Evolutionary conservation across 1,284 basidiomycete species (phyloP), one percentile per base, ranked within the genome.

Genomic region (Rhodotorula sp.): DNA sequence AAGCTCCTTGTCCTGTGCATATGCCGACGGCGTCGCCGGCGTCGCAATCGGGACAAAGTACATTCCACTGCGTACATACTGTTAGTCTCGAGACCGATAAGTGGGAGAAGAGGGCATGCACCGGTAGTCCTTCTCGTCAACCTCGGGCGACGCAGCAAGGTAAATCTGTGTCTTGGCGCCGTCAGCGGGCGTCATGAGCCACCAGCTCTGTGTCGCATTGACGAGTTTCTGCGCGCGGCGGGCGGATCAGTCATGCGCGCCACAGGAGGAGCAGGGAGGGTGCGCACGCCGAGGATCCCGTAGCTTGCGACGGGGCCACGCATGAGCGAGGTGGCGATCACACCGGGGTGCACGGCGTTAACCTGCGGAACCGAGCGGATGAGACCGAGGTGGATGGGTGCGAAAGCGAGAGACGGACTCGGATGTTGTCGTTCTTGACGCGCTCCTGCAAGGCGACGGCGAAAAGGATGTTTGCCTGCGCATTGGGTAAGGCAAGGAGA

Each of bases 121-220:
- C 73, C 61, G 58, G 57, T 72, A 71, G 34, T 68, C 61, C 54
- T 64, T 64, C 62, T 70, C 66, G 60, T 70, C 70, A 51, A 82
- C 77, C 54, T 81, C 80, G 39, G 75, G 72, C 37, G 78, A 79
- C 25, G 78, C 76, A 17, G 78, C 78, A 5, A 80, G 80, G 66
- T 80, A 82, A 5, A 80, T 73, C 68, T 78, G 78, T 3, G 79
- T 81, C 56, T 77, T 68, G 17, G 80, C 80, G 34, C 81, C 81
- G 6, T 79, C 77, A 27, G 74, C 63, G 0, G 76, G 64, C 27
- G 72, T 61, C 63, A 77, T 77, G 37, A 61, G 39, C 61, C 69
- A 39, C 34, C 12, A 29, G 2, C 29, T 37, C 15, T 59, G 48
- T 4, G 48, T 15, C 29, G 13, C 27, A 1, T 34, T 10, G 27